Evolutionary conservation across 805 yeast species (phyloP).

Genomic region (Ogataea thermomethanolica): DNA sequence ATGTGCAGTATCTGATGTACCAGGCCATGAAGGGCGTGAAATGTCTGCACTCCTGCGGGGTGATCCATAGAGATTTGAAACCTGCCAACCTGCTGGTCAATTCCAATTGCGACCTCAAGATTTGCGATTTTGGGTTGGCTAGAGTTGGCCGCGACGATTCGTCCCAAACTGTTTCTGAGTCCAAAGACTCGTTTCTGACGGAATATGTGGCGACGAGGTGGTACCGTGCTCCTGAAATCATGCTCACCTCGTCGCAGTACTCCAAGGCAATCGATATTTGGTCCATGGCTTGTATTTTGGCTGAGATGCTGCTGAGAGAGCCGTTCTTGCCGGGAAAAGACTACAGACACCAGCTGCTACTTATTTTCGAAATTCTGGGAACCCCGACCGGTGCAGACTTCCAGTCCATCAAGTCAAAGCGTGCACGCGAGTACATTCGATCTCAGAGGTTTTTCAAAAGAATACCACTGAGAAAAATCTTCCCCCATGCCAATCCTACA

Average conservation of each 20-base stretch:
- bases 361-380: slow-evolving; percentile 67
- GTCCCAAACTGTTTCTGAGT: slow-evolving; percentile 29
- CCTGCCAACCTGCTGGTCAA: slow-evolving; percentile 69
- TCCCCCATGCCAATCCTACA: slow-evolving; percentile 46
- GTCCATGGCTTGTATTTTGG: slow-evolving; percentile 78
- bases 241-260: slow-evolving; percentile 69
- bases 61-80: slow-evolving; percentile 73
- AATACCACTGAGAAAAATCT: slow-evolving; percentile 48
- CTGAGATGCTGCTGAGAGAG: slow-evolving; percentile 58
- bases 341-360: slow-evolving; percentile 61
- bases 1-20: slow-evolving; percentile 65
- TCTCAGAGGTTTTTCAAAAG: slow-evolving; percentile 61
- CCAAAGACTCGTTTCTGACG: slow-evolving; percentile 46
- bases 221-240: slow-evolving; percentile 83
- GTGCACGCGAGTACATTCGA: slow-evolving; percentile 75
- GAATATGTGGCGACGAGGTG: slow-evolving; percentile 84
- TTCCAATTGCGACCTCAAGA: slow-evolving; percentile 68
- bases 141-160: slow-evolving; percentile 49
- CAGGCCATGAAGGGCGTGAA: slow-evolving; percentile 70
- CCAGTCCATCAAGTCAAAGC: slow-evolving; percentile 64
- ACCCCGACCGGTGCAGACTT: slow-evolving; percentile 73
- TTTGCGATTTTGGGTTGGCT: slow-evolving; percentile 78
- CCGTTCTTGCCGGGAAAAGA: slow-evolving; percentile 78
- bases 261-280: slow-evolving; percentile 76
- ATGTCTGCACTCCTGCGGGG: slow-evolving; percentile 67